phyloP scores from a whole-genome alignment of 441 rosid species.

The Erodium moschatum region DNA sequence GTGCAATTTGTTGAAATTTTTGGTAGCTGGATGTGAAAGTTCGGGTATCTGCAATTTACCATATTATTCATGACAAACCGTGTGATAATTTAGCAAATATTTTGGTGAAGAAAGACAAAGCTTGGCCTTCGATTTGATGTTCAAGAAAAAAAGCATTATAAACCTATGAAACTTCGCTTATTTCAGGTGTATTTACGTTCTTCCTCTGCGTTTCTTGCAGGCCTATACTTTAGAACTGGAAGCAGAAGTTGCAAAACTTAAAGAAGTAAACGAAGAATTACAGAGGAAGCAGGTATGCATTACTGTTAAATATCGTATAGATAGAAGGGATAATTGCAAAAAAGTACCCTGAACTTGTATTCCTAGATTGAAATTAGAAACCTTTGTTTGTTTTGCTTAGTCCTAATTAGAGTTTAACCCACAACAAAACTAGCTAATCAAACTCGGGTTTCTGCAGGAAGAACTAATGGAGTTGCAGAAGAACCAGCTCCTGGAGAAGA shows the following conservation, averaged over 20 bases:
- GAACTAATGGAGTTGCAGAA: constrained; percentile 40
- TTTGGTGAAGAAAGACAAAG: neutral
- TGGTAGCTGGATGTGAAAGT: no score
- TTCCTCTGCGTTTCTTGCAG: constrained; percentile 28
- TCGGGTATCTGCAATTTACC: neutral
- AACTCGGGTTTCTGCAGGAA: constrained; percentile 33
- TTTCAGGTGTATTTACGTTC: constrained; percentile 7
- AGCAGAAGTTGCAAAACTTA: constrained; percentile 56
- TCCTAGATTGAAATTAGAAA: no score
- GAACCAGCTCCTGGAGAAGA: constrained; percentile 40
- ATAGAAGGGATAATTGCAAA: neutral
- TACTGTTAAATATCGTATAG: constrained; percentile 8
- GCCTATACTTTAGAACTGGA: constrained; percentile 66
- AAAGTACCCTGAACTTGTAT: no score
- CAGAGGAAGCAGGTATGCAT: constrained; percentile 44
- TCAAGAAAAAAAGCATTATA: neutral
- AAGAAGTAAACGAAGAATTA: constrained; percentile 50
- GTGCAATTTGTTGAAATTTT: no score
- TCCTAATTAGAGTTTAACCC: no score
- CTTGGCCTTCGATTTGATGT: neutral
- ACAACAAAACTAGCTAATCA: constrained; percentile 8
- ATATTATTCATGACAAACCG: neutral
- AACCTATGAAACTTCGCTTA: neutral
- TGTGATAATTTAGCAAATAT: neutral
- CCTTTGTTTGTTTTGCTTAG: no score